These are phyloP conservation scores for Paramecium biaurelia DNA, from an alignment of 73 alveolate species.

Conservation along the genomic window DNA sequence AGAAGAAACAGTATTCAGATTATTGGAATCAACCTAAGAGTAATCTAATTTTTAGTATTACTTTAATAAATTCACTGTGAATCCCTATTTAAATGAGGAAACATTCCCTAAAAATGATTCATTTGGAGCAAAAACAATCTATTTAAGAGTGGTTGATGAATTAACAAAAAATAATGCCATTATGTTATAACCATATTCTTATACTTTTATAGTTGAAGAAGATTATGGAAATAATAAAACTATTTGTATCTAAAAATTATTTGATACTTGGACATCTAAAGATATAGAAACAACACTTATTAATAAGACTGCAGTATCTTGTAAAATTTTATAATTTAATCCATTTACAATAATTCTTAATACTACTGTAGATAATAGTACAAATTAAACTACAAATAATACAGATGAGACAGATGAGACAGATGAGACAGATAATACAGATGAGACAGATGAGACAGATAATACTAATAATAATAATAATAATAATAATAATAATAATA, in stretches of 20 bases:
- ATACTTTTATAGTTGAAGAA: background rate
- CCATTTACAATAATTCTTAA: background rate
- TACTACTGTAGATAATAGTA: background rate
- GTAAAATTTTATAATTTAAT: background rate
- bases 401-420: background rate
- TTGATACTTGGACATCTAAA: background rate
- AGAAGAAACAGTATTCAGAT: background rate
- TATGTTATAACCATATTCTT: background rate
- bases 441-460: background rate
- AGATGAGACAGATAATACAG: background rate
- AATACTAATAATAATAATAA: background rate
- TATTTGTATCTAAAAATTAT: background rate
- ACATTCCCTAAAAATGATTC: background rate
- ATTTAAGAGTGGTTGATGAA: background rate
- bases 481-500: background rate
- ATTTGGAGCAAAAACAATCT: background rate
- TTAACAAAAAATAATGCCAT: background rate
- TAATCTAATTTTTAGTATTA: background rate
- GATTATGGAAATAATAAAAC: background rate
- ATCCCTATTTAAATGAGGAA: background rate
- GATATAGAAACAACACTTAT: background rate
- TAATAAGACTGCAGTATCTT: background rate
- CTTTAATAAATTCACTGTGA: background rate
- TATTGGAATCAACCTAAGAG: background rate
- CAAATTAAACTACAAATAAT: background rate